A percentile compares a stretch with the other conserved stretches of the same genome.
Evolutionary conservation across 2,329 filamentous ascomycete species (phyloP).

Genomic region (Rachicladosporium sp.): DNA sequence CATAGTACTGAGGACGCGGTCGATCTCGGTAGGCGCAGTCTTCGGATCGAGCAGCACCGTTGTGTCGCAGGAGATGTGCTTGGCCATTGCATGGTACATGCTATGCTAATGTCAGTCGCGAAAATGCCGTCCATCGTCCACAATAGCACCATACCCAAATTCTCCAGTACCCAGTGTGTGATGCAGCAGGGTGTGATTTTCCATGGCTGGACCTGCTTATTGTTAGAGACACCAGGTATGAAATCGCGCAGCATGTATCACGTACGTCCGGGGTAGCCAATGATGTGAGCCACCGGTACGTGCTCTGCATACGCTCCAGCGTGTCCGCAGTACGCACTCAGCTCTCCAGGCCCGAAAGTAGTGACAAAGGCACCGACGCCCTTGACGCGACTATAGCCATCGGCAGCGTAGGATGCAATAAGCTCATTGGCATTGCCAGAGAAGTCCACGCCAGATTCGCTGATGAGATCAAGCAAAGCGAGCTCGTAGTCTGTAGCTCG

Average conservation of each 20-base stretch:
- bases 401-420: constrained; percentile 50
- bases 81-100: constrained; percentile 17
- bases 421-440: constrained; percentile 25
- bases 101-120: neutral
- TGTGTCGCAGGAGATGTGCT: constrained; percentile 15
- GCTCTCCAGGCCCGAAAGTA: constrained; percentile 58
- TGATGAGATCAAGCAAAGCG: constrained; percentile 22
- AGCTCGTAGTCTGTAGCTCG: constrained; percentile 16
- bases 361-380: constrained; percentile 59
- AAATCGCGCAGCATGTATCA: too few relatives aligned
- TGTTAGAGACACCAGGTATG: too few relatives aligned
- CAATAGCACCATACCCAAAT: constrained; percentile 5
- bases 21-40: constrained; percentile 16
- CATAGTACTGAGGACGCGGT: constrained; percentile 15
- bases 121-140: too few relatives aligned
- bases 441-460: constrained; percentile 24
- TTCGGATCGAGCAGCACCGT: constrained; percentile 12
- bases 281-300: constrained; percentile 53
- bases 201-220: constrained; percentile 6
- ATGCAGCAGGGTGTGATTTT: constrained; percentile 14
- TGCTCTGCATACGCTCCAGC: constrained; percentile 62
- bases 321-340: constrained; percentile 58
- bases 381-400: constrained; percentile 63
- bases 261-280: constrained; percentile 34
- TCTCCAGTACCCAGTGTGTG: constrained; percentile 17